A percentile compares a stretch with the other conserved stretches of the same genome.
These are phyloP conservation scores for Trichoderma oligosporum DNA, from an alignment of 2,329 filamentous ascomycete species.

Conservation along the genomic window DNA sequence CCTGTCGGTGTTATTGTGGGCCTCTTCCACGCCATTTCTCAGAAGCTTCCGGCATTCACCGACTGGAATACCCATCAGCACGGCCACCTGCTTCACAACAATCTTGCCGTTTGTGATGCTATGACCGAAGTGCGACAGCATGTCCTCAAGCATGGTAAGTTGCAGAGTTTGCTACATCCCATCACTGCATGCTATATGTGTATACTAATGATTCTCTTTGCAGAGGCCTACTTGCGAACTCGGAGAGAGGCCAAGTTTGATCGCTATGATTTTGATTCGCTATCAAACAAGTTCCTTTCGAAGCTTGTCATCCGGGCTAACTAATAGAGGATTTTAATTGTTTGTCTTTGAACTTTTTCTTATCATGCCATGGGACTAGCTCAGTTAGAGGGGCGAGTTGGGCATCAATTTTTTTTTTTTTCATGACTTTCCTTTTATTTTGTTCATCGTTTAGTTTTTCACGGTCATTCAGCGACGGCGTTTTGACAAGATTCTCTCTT, in stretches of 20 bases:
- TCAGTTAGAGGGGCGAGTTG: conserved; percentile 13
- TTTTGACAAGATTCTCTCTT: conserved; percentile 38
- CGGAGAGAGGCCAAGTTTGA: conserved; percentile 81
- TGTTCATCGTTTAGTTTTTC: too few relatives aligned
- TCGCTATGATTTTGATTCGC: conserved; percentile 85
- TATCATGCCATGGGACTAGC: conserved; percentile 19
- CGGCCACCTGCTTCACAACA: conserved; percentile 85
- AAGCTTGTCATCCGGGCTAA: conserved; percentile 95
- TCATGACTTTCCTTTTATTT: conserved; percentile 28
- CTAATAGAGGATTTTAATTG: conserved; percentile 23
- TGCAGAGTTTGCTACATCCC: neutral
- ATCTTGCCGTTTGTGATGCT: conserved; percentile 85
- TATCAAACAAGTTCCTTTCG: conserved; percentile 96
- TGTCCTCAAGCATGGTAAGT: conserved; percentile 87
- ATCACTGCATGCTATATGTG: neutral
- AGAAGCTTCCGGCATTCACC: conserved; percentile 86
- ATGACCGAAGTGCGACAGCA: conserved; percentile 94
- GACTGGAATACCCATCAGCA: conserved; percentile 95
- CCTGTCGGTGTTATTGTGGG: conserved; percentile 95
- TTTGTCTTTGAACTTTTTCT: neutral
- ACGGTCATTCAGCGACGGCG: conserved; percentile 44
- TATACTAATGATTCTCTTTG: conserved; percentile 25
- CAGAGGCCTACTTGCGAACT: conserved; percentile 82
- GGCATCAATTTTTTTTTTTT: conserved; percentile 25
- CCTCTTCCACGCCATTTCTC: conserved; percentile 95